Base-by-base conservation (phyloP, 148 eudicot species). In the Nepenthes gracilis region DNA sequence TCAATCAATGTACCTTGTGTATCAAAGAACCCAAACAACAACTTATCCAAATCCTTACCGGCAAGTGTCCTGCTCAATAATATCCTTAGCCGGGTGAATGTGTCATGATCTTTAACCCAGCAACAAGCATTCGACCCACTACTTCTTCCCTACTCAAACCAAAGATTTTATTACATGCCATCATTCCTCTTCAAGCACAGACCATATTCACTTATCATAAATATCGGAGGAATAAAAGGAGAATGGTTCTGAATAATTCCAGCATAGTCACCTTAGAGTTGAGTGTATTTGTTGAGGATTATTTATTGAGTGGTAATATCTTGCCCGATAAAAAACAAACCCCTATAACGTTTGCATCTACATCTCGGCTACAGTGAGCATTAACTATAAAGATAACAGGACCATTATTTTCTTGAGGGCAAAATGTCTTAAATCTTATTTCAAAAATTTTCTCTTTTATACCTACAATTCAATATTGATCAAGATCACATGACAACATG, bases 221-320 rank as follows among this genome's bases (percentile, higher is more conserved):
- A 85, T 64, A 88, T 85, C 13, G 96, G 96, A 58, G 96, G 96
- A 63, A 88, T 85, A 77, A 88, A 86, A 15, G 79, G 71, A 70
- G 67, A 75, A 23, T 81, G 87, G 69, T 61, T 83, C 67, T 82
- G 76, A 62, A 83, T 58, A 52, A 88, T 88, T 57, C 85, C 83
- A 64, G 67, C 66, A 71, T 85, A 88, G 75, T 88, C 92, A 33
- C 92, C 92, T 59, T 78, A 80, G 52, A 83, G 52, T 73, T 65
- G 70, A 40, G 78, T 80, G 49, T 79, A 85, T 63, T 83, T 80
- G 75, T 83, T 81, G 74, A 66, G 63, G 43, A 88, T 83, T 56
- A 70, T 53, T 76, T 72, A 83, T 54, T 83, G 80, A 50, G 81
- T 68, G 10, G 92, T 85, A 59, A 88, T 49, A 78, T 88, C 96